Evolutionary conservation across 208 protist species (phyloP), one percentile per base, ranked within the genome.

Genomic region (Leishmania braziliensis): DNA sequence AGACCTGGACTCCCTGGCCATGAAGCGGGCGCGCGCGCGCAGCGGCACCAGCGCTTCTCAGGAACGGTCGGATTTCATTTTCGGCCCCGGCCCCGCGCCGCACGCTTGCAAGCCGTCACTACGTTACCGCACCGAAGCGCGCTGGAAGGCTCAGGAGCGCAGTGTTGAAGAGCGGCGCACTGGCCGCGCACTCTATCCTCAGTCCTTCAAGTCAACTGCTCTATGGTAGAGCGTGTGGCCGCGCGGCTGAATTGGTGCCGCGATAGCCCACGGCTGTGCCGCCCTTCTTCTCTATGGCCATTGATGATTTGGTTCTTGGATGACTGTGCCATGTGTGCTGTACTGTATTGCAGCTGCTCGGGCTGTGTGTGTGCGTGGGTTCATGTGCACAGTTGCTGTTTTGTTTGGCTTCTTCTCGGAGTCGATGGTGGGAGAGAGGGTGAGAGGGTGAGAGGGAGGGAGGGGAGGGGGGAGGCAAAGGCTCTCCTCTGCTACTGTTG

Each of bases 141-240:
- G 88, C 33, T 92, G 89, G 86, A 88, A 82, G 62, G 76, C 81
- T 18, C 82, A 91, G 73, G 90, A 92, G 75, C 81, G 74, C 53
- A 6, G 79, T 16, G 54, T 56, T 8, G 80, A 86, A 54, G 68
- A 87, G 77, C 86, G 90, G 12, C 88, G 86, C 65, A 92, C 88
- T 23, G 93, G 93, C n/a, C 86, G 86, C 43, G 89, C 86, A 6
- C 88, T 88, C 79, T 80, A 89, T 43, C 82, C 77, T 5, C 89
- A 91, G 65, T 84, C 86, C 29, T 87, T 94, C 73, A 87, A 85
- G 74, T 50, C 75, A 36, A 96, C 93, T 9, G 81, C 90, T 16
- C 85, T 95, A 12, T 96, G 93, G 93, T 96, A 83, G 86, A 20
- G 68, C 50, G 23, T 26, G 2, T 4, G 12, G 10, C 29, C 68